A percentile compares a stretch with the other conserved stretches of the same genome.
Conservation (phyloP, 75 land plant genomes). For the Pseudotsuga menziesii region DNA sequence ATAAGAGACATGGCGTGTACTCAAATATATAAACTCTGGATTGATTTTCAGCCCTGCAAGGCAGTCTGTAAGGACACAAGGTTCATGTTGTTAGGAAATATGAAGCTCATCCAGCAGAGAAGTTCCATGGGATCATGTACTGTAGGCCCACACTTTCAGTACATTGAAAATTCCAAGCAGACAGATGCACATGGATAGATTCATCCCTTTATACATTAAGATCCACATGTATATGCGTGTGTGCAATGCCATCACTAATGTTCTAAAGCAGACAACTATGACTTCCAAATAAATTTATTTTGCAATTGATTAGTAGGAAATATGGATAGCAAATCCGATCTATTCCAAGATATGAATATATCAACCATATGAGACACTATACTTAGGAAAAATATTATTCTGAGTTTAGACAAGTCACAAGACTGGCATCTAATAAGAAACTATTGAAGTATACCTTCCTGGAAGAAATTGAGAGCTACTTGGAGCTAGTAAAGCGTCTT, state of each 20-base stretch:
- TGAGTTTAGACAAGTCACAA: neutral
- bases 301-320: neutral
- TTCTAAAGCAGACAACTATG: neutral
- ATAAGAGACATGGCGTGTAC: too few species aligned
- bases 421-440: neutral
- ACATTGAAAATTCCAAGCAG: too few species aligned
- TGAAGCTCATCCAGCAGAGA: too few species aligned
- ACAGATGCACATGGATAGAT: too few species aligned
- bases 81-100: too few species aligned
- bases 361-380: neutral
- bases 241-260: neutral
- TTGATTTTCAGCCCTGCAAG: too few species aligned
- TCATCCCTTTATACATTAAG: too few species aligned
- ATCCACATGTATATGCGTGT: too few species aligned
- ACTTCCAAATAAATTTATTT: neutral
- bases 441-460: conserved; percentile 42
- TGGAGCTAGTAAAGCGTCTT: conserved; percentile 41
- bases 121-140: too few species aligned
- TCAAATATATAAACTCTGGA: too few species aligned
- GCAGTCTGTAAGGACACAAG: too few species aligned
- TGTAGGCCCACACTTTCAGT: too few species aligned
- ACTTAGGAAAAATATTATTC: neutral
- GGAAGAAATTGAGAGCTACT: conserved; percentile 43
- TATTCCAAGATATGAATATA: neutral
- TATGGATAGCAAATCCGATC: neutral